These are phyloP conservation scores for Lentinula novae-zelandiae DNA, from an alignment of 1,284 basidiomycete species.

Conservation along the genomic window DNA sequence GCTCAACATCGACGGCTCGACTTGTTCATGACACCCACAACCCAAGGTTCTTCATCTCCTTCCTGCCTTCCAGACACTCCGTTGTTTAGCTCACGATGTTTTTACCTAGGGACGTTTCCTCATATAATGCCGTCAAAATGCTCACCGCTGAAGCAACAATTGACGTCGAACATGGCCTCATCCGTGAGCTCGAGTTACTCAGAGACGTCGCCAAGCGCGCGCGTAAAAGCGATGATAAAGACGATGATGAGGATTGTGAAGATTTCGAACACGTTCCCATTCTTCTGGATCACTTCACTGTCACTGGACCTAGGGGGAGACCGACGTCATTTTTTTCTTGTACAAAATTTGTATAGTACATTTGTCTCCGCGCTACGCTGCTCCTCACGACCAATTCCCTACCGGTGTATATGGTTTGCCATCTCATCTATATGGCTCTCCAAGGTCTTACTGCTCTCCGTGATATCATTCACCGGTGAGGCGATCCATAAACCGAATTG, in stretches of 20 bases:
- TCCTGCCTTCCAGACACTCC: neutral
- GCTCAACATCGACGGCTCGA: constrained; percentile 4
- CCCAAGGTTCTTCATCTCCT: neutral
- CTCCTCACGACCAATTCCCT: constrained; percentile 9
- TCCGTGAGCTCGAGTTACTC: neutral
- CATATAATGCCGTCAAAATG: constrained; percentile 1
- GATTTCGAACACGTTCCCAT: neutral
- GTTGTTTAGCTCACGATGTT: neutral
- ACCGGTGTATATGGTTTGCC: constrained; percentile 6
- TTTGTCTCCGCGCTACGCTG: constrained; percentile 11
- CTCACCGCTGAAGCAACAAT: constrained; percentile 6
- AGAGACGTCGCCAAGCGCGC: no score
- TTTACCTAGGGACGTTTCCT: neutral
- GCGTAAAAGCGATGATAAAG: neutral
- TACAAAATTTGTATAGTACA: neutral
- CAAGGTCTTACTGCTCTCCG: constrained; percentile 6
- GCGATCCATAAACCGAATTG: neutral
- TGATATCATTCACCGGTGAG: constrained; percentile 7
- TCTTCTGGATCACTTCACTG: constrained; percentile 1
- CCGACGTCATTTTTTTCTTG: constrained; percentile 5
- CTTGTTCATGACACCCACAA: neutral
- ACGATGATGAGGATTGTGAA: neutral
- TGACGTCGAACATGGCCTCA: neutral
- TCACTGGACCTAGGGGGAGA: neutral
- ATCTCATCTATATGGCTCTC: constrained; percentile 3